These are phyloP conservation scores for Candida michaelii DNA, from an alignment of 805 yeast genomes.

Conservation along the genomic window DNA sequence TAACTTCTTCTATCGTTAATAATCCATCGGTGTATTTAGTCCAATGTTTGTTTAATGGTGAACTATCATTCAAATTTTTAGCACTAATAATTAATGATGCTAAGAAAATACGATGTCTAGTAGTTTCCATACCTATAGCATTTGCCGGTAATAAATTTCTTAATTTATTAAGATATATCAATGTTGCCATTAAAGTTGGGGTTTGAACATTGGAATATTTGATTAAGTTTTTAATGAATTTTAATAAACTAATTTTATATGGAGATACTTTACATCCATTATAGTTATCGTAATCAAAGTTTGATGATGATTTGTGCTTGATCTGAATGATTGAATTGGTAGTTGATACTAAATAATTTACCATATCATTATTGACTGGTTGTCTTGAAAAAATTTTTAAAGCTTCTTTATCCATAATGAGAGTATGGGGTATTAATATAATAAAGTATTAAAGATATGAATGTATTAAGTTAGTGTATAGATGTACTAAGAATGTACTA, in stretches of 20 bases:
- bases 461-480: not conserved
- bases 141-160: constrained; percentile 78
- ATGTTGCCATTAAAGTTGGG: constrained; percentile 90
- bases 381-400: constrained; percentile 53
- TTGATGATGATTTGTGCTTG: constrained; percentile 17
- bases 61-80: constrained; percentile 86
- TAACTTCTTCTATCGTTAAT: constrained; percentile 73
- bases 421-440: constrained; percentile 2
- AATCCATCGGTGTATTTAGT: constrained; percentile 87
- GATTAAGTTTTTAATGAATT: constrained; percentile 72
- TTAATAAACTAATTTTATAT: constrained; percentile 42
- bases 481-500: constrained; percentile 1
- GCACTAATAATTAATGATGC: constrained; percentile 92
- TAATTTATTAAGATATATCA: constrained; percentile 78
- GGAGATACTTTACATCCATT: constrained; percentile 31
- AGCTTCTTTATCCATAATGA: constrained; percentile 38
- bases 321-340: constrained; percentile 57
- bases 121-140: constrained; percentile 89
- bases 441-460: not conserved
- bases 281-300: constrained; percentile 11
- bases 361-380: constrained; percentile 59
- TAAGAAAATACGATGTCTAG: constrained; percentile 88
- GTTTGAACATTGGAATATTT: constrained; percentile 88
- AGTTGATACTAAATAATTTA: constrained; percentile 55
- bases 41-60: constrained; percentile 97